Evolutionary conservation across 371 early-diverging fungal genomes (phyloP).

Genomic region (Mortierella sp.): DNA sequence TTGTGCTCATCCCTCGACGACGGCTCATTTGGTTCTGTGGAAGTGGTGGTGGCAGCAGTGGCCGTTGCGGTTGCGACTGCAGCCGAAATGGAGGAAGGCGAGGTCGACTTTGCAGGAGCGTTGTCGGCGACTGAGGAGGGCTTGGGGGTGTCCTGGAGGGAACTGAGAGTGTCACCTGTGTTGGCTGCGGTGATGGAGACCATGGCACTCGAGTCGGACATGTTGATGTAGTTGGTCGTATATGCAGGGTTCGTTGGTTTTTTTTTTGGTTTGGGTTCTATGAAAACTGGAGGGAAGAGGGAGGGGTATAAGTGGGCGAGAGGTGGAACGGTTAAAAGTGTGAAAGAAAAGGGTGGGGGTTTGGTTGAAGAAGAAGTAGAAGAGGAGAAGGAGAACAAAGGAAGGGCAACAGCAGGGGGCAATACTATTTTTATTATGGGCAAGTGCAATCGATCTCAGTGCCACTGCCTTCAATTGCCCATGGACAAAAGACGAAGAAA

Average conservation of each 20-base stretch:
- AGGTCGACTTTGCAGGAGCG: neutral
- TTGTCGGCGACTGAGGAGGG: neutral
- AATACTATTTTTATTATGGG: neutral
- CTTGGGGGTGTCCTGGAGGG: constrained; percentile 3
- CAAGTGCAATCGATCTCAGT: neutral
- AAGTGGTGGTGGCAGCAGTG: neutral
- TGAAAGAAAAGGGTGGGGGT: neutral
- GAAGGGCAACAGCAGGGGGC: neutral
- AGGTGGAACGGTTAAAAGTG: neutral
- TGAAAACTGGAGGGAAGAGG: neutral
- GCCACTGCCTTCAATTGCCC: neutral
- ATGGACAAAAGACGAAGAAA: neutral
- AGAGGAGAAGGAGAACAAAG: neutral
- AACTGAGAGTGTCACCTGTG: neutral
- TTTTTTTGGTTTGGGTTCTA: neutral
- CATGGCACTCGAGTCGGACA: constrained; percentile 10
- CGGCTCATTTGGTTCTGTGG: constrained; percentile 10
- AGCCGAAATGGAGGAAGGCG: neutral
- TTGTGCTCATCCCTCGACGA: constrained; percentile 5
- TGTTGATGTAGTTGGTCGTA: neutral
- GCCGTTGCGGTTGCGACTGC: constrained; percentile 14
- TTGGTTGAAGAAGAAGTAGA: neutral
- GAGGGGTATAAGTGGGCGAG: neutral
- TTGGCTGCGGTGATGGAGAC: constrained; percentile 7
- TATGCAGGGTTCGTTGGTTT: constrained; percentile 11